Conservation (phyloP, 2,329 filamentous ascomycete species). For the Paracamarosporium sp. region DNA sequence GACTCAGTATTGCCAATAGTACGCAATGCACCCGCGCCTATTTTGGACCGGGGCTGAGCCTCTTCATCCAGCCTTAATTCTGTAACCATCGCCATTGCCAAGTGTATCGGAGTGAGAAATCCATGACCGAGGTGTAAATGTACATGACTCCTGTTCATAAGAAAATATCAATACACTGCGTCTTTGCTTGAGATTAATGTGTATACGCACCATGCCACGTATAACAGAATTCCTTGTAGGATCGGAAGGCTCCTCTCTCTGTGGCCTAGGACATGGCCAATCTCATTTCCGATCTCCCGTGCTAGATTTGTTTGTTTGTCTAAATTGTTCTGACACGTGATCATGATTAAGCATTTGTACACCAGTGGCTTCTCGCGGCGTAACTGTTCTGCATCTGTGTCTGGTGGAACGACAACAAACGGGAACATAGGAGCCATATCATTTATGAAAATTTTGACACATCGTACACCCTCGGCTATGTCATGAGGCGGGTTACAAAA, state of each 20-base stretch:
- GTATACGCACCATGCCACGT: conserved; percentile 11
- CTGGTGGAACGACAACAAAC: conserved; percentile 8
- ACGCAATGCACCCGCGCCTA: conserved; percentile 5
- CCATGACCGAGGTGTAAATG: conserved; percentile 10
- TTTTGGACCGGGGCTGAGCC: neutral
- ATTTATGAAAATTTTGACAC: conserved; percentile 1
- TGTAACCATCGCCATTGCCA: conserved; percentile 3
- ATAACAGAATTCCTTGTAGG: conserved; percentile 11
- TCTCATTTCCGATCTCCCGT: conserved; percentile 6
- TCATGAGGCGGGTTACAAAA: neutral
- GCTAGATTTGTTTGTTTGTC: conserved; percentile 7
- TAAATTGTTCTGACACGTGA: conserved; percentile 9
- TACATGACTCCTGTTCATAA: conserved; percentile 10
- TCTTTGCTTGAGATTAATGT: neutral
- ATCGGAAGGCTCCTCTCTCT: conserved; percentile 10
- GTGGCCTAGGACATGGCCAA: conserved; percentile 4
- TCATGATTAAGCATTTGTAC: conserved; percentile 12
- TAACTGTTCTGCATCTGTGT: neutral
- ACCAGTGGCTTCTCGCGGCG: conserved; percentile 8
- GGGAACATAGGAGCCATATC: conserved; percentile 14
- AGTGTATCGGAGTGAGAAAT: conserved; percentile 7
- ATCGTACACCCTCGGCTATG: neutral
- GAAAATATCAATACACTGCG: neutral
- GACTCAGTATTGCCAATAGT: neutral
- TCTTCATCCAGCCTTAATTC: conserved; percentile 11